These are phyloP conservation scores for Butyriboletus appendiculatus DNA, from an alignment of 1,284 basidiomycete species.

Conservation along the genomic window DNA sequence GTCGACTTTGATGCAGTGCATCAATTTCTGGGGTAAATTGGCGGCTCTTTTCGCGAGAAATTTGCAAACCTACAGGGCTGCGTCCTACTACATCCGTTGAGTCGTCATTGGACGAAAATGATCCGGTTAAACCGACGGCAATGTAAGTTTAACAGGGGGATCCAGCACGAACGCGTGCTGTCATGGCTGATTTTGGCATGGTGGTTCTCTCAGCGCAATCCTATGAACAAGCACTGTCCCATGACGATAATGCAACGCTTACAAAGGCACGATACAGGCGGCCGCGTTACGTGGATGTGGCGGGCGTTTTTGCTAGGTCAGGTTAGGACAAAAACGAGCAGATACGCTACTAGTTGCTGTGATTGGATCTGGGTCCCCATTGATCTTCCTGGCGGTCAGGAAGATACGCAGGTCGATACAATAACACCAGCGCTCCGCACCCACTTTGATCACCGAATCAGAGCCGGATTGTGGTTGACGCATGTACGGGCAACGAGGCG, in stretches of 20 bases:
- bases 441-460: not conserved
- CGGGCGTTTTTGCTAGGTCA: not conserved
- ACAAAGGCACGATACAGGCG: not conserved
- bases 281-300: not conserved
- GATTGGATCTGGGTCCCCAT: not conserved
- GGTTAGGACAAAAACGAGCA: not conserved
- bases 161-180: not conserved
- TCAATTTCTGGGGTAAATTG: not conserved
- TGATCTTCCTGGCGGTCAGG: not conserved
- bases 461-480: not conserved
- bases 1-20: not conserved
- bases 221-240: not conserved
- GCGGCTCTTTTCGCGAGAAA: not conserved
- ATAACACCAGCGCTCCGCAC: not conserved
- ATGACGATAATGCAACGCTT: not conserved
- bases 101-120: not conserved
- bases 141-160: not conserved
- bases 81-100: not conserved
- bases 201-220: not conserved
- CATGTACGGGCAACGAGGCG: not conserved
- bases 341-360: not conserved
- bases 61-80: not conserved
- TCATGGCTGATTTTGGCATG: not conserved
- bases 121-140: not conserved
- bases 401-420: not conserved